Evolutionary conservation across 352 stramenopile genomes (phyloP).

Genomic region (Pythium dissotocum): DNA sequence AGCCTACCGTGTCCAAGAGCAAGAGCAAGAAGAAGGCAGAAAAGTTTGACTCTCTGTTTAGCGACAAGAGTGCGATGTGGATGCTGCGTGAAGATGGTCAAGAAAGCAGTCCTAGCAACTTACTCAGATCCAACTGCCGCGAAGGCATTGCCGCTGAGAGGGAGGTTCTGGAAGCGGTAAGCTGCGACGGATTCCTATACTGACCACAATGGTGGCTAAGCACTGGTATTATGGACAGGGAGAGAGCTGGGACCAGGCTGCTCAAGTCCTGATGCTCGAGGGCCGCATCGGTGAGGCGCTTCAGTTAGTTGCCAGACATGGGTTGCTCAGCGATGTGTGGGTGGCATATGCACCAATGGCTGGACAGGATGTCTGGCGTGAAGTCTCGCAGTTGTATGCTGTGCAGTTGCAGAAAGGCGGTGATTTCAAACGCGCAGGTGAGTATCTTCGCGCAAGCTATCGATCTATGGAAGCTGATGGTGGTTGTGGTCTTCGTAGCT

Average conservation of each 20-base stretch:
- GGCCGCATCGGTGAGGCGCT: conserved; percentile 60
- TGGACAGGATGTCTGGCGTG: conserved; percentile 70
- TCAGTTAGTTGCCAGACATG: conserved; percentile 52
- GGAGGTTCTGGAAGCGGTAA: conserved; percentile 15
- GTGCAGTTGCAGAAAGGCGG: conserved; percentile 46
- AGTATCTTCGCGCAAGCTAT: conserved; percentile 4
- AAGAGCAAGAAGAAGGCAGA: conserved; percentile 12
- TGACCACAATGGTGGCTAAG: not conserved
- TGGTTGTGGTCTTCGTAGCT: conserved; percentile 24
- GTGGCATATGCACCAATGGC: conserved; percentile 72
- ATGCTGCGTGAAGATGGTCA: not conserved
- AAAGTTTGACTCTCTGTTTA: conserved; percentile 5
- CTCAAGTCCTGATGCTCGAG: conserved; percentile 50
- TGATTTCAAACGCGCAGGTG: conserved; percentile 52
- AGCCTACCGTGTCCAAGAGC: not conserved
- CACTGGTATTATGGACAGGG: conserved; percentile 19
- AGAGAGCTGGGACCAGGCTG: conserved; percentile 53
- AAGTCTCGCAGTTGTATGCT: conserved; percentile 66
- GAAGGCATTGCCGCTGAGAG: conserved; percentile 6
- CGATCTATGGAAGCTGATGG: not conserved
- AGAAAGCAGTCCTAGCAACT: not conserved
- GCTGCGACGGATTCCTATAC: not conserved
- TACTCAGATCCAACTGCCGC: not conserved
- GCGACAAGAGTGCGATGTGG: not conserved
- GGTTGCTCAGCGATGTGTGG: conserved; percentile 47